Conservation (phyloP, 2,329 filamentous ascomycete genomes). For the Hypocrella siamensis region DNA sequence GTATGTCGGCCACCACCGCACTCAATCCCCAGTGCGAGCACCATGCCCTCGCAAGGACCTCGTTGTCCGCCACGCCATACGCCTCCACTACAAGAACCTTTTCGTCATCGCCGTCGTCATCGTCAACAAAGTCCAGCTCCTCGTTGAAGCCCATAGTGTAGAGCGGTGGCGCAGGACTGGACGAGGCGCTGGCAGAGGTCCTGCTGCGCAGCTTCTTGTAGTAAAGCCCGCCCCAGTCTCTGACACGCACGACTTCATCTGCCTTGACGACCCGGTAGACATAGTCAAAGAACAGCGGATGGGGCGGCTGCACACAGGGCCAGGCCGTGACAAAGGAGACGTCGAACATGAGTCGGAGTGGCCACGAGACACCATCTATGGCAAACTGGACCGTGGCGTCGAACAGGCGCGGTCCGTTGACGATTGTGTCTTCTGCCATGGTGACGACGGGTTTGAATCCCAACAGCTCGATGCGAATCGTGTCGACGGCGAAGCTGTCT, state of each 20-base stretch:
- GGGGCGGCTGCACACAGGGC: conserved; percentile 47
- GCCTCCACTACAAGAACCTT: conserved; percentile 58
- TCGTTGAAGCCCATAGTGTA: conserved; percentile 7
- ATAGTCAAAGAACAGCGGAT: conserved; percentile 61
- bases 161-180: conserved; percentile 16
- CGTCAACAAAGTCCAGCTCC: conserved; percentile 6
- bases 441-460: conserved; percentile 34
- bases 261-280: conserved; percentile 40
- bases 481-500: conserved; percentile 41
- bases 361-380: conserved; percentile 47
- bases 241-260: conserved; percentile 49
- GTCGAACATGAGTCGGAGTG: conserved; percentile 45
- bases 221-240: conserved; percentile 45
- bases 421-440: conserved; percentile 8
- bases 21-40: conserved; percentile 61
- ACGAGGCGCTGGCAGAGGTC: conserved; percentile 15
- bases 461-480: conserved; percentile 54
- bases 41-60: conserved; percentile 63
- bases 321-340: conserved; percentile 51
- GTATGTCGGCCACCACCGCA: conserved; percentile 53
- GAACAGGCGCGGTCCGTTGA: conserved; percentile 28
- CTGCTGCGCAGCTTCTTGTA: conserved; percentile 8
- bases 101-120: conserved; percentile 37
- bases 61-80: conserved; percentile 58
- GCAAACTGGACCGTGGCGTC: conserved; percentile 49